Evolutionary conservation across 2,329 filamentous ascomycete species (phyloP), one percentile per base, ranked within the genome.

Genomic region (Colletotrichum karsti): DNA sequence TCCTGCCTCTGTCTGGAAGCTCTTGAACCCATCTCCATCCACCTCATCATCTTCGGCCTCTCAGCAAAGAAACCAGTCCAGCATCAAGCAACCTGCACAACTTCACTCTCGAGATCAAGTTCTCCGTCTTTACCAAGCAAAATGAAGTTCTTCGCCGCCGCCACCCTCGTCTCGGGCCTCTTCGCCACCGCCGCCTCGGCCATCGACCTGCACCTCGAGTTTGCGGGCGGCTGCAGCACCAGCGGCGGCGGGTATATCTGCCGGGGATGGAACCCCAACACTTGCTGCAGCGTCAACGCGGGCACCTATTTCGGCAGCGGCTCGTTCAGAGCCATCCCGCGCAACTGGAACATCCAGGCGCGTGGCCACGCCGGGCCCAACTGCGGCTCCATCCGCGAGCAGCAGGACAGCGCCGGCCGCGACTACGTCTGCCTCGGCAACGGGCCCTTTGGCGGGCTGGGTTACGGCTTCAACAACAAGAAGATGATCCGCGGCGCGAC

Each of bases 121-220:
- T 22, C 50, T 56, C 39, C 39, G 41, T 56, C 59, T 56, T 48
- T 63, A 18, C 10, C 50, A 63, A 55, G 15, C 9, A 62, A 63
- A 48, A 63, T 63, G 59, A 56, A 63, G 59, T 56, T 63, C 22
- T 56, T 39, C 15, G 39, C 50, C 59, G 41, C 6, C 24, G 26
- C 6, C 59, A 63, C 37, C 59, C 59, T 63, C 28, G 50, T 56
- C 39, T 63, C 59, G 20, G 50, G 59, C 59, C 59, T 63, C 39
- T 63, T 56, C 50, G 50, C 50, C n/a, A 63, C 50, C 22, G 59
- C 59, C 50, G 50, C 59, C 59, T 63, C 59, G 59, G 59, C 59
- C 50, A 7, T 63, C 39, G 59, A 63, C 59, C 59, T 63, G 39
- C 59, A 63, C 39, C 59, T 63, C n/a, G 59, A 63, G 59, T 56